Percentiles rank a stretch among this genome's conserved stretches.
Evolutionary conservation across 768 basidiomycete species (phyloP).

Genomic region (Amanita rubescens): DNA sequence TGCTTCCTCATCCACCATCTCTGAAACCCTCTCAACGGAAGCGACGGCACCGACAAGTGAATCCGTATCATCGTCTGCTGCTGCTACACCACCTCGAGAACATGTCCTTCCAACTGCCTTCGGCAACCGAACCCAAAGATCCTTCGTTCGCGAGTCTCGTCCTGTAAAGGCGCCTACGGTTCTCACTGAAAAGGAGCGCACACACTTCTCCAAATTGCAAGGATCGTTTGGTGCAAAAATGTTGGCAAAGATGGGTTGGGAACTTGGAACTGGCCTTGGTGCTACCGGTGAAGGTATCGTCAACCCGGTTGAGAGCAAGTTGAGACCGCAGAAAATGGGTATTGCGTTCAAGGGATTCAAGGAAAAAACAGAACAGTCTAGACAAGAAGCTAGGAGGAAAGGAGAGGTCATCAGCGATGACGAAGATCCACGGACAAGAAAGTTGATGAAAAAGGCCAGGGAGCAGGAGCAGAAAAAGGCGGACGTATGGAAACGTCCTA

Average conservation of each 20-base stretch:
- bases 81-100: slow-evolving; percentile 13
- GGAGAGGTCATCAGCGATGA: slow-evolving; percentile 74
- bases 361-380: slow-evolving; percentile 83
- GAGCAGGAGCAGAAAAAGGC: slow-evolving; percentile 55
- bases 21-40: slow-evolving; percentile 1
- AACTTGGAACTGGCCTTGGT: slow-evolving; percentile 74
- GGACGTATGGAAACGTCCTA: slow-evolving; percentile 81
- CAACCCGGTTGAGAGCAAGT: slow-evolving; percentile 78
- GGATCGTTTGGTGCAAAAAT: slow-evolving; percentile 81
- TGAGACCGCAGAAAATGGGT: slow-evolving; percentile 82
- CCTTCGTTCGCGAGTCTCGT: slow-evolving; percentile 46
- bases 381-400: slow-evolving; percentile 66
- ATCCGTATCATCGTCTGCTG: slow-evolving; percentile 13
- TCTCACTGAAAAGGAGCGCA: slow-evolving; percentile 57
- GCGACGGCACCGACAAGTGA: slow-evolving; percentile 5
- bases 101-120: slow-evolving; percentile 36
- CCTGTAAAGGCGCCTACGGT: slow-evolving; percentile 41
- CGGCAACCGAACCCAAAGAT: slow-evolving; percentile 22
- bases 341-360: slow-evolving; percentile 83
- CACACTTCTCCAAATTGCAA: slow-evolving; percentile 78
- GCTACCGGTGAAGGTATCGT: slow-evolving; percentile 72
- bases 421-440: slow-evolving; percentile 39
- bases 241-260: slow-evolving; percentile 96
- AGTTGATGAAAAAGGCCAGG: slow-evolving; percentile 43
- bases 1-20: slow-evolving; percentile 15